Conservation (phyloP, 2,329 filamentous ascomycete species). For the Colletotrichum sp. region DNA sequence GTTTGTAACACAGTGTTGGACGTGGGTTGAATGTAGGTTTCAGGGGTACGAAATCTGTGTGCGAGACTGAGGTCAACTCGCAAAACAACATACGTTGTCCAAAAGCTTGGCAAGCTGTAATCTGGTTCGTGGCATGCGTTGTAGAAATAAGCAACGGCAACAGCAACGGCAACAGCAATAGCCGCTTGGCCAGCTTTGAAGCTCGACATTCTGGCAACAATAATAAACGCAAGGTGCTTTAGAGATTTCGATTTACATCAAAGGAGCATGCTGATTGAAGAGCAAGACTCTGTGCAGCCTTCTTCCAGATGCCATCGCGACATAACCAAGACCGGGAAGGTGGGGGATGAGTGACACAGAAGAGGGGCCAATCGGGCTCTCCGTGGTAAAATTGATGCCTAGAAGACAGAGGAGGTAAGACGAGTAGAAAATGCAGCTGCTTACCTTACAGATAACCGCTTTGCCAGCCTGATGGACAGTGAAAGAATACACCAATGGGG, state of each 20-base stretch:
- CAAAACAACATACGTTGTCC: background rate
- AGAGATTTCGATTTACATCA: background rate
- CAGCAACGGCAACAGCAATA: background rate
- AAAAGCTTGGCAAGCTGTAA: background rate
- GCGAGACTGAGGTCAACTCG: background rate
- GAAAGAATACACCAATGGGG: slow-evolving; percentile 7
- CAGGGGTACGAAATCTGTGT: background rate
- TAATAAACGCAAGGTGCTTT: background rate
- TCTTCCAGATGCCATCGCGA: background rate
- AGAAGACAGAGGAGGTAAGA: background rate
- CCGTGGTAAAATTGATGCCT: background rate
- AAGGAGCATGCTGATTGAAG: background rate
- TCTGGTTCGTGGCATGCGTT: background rate
- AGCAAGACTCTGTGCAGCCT: background rate
- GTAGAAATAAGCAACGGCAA: background rate
- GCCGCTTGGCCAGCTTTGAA: background rate
- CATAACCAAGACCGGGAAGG: background rate
- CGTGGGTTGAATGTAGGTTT: background rate
- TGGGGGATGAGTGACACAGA: background rate
- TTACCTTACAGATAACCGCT: background rate
- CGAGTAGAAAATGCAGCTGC: background rate
- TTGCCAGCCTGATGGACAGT: background rate
- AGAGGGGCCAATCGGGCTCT: slow-evolving; percentile 1
- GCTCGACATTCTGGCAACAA: background rate
- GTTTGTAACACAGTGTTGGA: background rate